Evolutionary conservation across 805 yeast genomes (phyloP), one percentile per base, ranked within the genome.

Genomic region (Nakazawaea populi): DNA sequence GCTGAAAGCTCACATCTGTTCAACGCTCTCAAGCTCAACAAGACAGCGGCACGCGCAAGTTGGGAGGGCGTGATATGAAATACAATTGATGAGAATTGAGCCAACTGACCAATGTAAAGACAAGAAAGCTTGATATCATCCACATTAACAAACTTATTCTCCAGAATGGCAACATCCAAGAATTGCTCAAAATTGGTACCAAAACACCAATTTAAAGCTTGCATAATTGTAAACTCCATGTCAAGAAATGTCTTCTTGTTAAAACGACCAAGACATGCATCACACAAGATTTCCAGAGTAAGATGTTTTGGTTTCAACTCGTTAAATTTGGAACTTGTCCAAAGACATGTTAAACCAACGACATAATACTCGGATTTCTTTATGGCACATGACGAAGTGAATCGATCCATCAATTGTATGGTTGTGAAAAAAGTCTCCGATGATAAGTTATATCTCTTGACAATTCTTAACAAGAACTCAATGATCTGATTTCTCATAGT

Each of bases 171-270:
- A 48, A 84, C 63, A 58, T 85, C 89, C 51, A 85, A 69, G 58
- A 82, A 82, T 10, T 77, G 68, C 63, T 85, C 90, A 56, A 80
- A 76, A 3, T 87, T 81, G 28, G 88, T 80, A 47, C 80, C 74
- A 37, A 85, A 68, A 55, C 77, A 73, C 92, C 92, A 87, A 50
- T 80, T 71, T 54, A 87, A 69, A 5, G 81, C 72, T 59, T 77
- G 80, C 52, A 86, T 69, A 42, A 87, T 74, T 58, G 83, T 84
- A 52, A 82, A 73, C 62, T 87, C 95, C 81, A 85, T 81, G 60
- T 81, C 82, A 52, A 82, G 68, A 60, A 86, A 80, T 54, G 79
- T 69, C 55, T 74, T 72, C 55, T 74, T 76, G 48, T 79, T 73
- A 64, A 80, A 82, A 60, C 79, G 77, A 55, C 77, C 73, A 63